Conservation (phyloP, 805 yeast genomes). For the Monosporozyma siamensis region DNA sequence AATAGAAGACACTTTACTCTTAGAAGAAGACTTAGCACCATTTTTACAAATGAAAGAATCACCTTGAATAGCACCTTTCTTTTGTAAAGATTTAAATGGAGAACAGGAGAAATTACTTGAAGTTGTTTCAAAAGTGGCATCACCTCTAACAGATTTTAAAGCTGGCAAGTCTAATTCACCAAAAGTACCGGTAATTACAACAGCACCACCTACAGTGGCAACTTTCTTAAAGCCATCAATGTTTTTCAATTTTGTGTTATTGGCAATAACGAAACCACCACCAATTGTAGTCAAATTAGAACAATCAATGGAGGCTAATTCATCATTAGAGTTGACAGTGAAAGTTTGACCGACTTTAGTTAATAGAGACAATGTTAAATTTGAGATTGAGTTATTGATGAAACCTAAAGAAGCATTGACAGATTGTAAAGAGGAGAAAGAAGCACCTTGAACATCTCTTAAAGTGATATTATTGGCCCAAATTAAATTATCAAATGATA, state of each 20-base stretch:
- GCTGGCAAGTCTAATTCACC: conserved; percentile 66
- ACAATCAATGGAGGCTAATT: conserved; percentile 61
- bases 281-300: conserved; percentile 62
- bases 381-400: conserved; percentile 57
- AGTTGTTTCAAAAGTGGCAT: conserved; percentile 69
- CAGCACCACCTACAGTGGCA: conserved; percentile 79
- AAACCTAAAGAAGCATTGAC: conserved; percentile 81
- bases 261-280: conserved; percentile 88
- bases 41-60: conserved; percentile 71
- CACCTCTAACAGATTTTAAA: conserved; percentile 81
- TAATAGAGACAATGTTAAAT: conserved; percentile 47
- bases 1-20: conserved; percentile 27
- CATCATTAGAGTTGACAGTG: conserved; percentile 62
- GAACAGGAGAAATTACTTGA: conserved; percentile 72
- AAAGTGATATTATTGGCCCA: conserved; percentile 87
- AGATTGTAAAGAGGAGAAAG: conserved; percentile 54
- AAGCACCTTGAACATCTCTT: conserved; percentile 67
- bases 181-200: conserved; percentile 71
- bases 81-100: conserved; percentile 60
- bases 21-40: conserved; percentile 44
- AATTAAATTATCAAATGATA: conserved; percentile 55
- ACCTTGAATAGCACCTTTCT: conserved; percentile 82
- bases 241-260: conserved; percentile 63
- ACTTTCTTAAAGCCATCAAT: conserved; percentile 70
- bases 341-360: conserved; percentile 70